These are phyloP conservation scores for apple (Malus domestica) DNA, from an alignment of 306 rosid species.

Conservation along the genomic window ASM211411v1 NC_041790.1:8770001-8770500, in stretches of 20 bases:
- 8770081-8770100: neutral
- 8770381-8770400: neutral
- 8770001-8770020: neutral
- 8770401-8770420: neutral
- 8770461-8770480: neutral
- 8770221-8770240: too few relatives aligned
- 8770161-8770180: too few relatives aligned
- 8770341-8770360: too few relatives aligned
- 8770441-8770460: neutral
- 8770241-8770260: too few relatives aligned
- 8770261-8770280: too few relatives aligned
- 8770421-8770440: neutral
- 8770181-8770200: too few relatives aligned
- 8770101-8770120: neutral
- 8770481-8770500: neutral
- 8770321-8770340: too few relatives aligned
- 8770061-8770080: neutral
- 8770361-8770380: too few relatives aligned
- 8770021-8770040: neutral
- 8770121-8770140: accelerated
- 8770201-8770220: too few relatives aligned
- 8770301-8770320: neutral
- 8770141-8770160: accelerated
- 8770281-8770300: neutral
- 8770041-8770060: neutral